Base-by-base conservation (phyloP, 2,329 filamentous ascomycete species). In the Neonectria ditissima region DNA sequence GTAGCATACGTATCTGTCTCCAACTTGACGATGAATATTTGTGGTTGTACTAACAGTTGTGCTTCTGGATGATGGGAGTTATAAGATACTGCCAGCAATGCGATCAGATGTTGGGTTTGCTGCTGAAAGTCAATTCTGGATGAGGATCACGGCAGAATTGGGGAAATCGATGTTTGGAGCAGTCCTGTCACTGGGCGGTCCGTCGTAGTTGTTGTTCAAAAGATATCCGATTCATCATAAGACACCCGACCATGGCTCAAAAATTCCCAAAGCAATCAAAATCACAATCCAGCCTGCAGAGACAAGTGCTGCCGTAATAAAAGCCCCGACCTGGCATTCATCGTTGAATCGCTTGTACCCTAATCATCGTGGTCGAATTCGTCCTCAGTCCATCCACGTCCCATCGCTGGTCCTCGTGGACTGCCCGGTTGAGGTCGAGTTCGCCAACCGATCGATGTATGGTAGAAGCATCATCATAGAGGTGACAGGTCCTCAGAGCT, bases 221-320 rank as follows among this genome's bases (percentile, higher is more conserved):
- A 71, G 65, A 68, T 70, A 71, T 73, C 62, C 60, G 71, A 73
- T 73, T 73, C 70, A 72, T 73, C 71, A 73, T 67, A 66, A 73
- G 70, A 70, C 69, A 69, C 71, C 68, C 55, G 68, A 69, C 70
- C 68, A 69, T 70, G 71, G 70, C 70, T 72, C 71, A 73, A 73
- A 73, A 73, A 64, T 66, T 68, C 66, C 70, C 69, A 55, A 66
- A 72, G 56, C 69, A 71, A 66, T 73, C 69, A 73, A 63, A 72
- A 73, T 73, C 71, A 73, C 71, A 73, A 73, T 68, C 69, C 70
- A 62, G 63, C 66, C 63, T 66, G 68, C 67, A 70, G 61, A 63
- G 64, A 73, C 65, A 64, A 60, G 63, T 73, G 59, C 67, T 73
- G 70, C 70, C 70, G 69, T 73, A 72, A 72, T 69, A 72, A 69